Evolutionary conservation across 1,139 yeast genomes (phyloP).

Genomic region (Sugiyamaella grinbergsii): DNA sequence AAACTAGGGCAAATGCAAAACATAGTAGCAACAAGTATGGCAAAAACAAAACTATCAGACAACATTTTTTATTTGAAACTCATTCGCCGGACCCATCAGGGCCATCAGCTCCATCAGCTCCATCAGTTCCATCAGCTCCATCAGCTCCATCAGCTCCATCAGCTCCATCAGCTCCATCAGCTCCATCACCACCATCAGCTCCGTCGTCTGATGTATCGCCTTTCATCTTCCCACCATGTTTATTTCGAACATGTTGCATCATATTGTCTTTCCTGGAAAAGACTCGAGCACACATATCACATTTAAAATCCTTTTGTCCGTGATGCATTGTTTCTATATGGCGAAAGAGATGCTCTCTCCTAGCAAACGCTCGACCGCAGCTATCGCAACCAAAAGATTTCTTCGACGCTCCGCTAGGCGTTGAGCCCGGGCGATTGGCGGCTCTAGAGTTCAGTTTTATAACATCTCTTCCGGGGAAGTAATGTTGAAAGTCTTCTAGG

Average conservation of each 20-base stretch:
- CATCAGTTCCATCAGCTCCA: no score
- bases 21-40: no score
- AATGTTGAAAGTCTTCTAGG: slow-evolving; percentile 8
- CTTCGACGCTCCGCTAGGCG: slow-evolving; percentile 22
- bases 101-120: no score
- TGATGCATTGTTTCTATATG: slow-evolving; percentile 38
- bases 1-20: no score
- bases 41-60: no score
- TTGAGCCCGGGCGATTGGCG: slow-evolving; percentile 7
- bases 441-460: slow-evolving; percentile 20
- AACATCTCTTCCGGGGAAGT: slow-evolving; percentile 22
- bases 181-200: neutral
- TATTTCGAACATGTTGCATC: slow-evolving; percentile 38
- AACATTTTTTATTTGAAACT: no score
- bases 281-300: slow-evolving; percentile 33
- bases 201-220: slow-evolving; percentile 10
- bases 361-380: slow-evolving; percentile 35
- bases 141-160: no score
- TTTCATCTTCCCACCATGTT: slow-evolving; percentile 28
- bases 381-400: slow-evolving; percentile 34
- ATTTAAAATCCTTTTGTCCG: slow-evolving; percentile 35
- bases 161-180: no score
- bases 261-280: slow-evolving; percentile 36
- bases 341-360: slow-evolving; percentile 35
- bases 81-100: neutral